Conservation (phyloP, 306 rosid genomes). For the Geum urbanum region DNA sequence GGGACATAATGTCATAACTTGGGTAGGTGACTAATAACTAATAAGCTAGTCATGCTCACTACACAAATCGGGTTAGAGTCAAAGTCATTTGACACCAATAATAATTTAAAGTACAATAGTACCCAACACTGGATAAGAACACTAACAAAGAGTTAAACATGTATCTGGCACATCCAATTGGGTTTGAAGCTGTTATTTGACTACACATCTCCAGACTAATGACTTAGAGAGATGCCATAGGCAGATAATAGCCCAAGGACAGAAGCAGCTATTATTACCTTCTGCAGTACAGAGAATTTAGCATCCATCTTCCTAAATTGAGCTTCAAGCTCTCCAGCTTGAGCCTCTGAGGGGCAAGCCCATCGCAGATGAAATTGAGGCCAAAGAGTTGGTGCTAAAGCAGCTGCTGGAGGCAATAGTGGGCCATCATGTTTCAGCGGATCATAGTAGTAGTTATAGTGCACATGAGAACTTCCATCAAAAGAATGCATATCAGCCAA, state of each 20-base stretch:
- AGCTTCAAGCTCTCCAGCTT: conserved; percentile 71
- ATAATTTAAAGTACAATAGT: no score
- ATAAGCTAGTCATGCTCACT: no score
- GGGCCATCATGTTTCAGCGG: conserved; percentile 49
- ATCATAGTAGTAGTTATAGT: conserved; percentile 80
- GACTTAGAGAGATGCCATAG: neutral
- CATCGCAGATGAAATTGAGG: conserved; percentile 94
- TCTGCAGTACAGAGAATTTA: conserved; percentile 58
- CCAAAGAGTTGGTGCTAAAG: conserved; percentile 92
- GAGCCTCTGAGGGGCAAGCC: conserved; percentile 86
- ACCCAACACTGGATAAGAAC: no score
- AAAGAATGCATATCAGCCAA: conserved; percentile 67
- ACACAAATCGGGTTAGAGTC: no score
- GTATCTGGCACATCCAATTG: no score
- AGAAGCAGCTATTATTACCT: conserved; percentile 40
- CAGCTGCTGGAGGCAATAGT: conserved; percentile 88
- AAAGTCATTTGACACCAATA: no score
- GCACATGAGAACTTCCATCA: conserved; percentile 66
- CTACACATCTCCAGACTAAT: no score
- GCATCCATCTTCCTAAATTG: conserved; percentile 55
- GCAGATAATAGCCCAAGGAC: neutral
- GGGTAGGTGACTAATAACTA: no score
- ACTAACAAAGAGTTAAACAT: no score
- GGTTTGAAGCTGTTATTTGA: no score
- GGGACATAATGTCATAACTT: no score